Evolutionary conservation across 179 eudicot species (phyloP).

Genomic region (Vitellaria paradoxa): DNA sequence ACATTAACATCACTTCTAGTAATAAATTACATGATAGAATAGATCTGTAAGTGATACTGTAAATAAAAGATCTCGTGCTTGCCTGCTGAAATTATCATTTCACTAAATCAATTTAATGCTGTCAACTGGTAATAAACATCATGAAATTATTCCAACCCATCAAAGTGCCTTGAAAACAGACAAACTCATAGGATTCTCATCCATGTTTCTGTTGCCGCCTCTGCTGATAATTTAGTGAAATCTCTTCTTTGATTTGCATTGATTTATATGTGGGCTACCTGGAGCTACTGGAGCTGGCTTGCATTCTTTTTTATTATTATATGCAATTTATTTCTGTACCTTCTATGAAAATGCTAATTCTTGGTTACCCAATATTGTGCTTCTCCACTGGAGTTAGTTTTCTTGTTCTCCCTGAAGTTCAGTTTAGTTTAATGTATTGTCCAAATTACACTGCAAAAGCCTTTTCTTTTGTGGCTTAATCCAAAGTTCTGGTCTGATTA

Average conservation of each 20-base stretch:
- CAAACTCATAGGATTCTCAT: neutral
- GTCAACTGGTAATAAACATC: neutral
- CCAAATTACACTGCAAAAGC: neutral
- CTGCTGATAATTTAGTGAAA: neutral
- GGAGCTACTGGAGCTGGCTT: neutral
- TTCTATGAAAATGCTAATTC: neutral
- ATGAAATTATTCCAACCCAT: neutral
- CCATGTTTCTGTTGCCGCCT: neutral
- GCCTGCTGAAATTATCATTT: constrained; percentile 3
- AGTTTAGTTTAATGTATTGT: neutral
- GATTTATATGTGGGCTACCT: neutral
- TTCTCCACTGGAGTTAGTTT: neutral
- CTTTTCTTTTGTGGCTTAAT: neutral
- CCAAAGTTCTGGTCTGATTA: neutral
- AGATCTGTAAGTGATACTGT: neutral
- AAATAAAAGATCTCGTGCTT: neutral
- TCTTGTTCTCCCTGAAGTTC: neutral
- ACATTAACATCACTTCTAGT: neutral
- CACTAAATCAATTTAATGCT: neutral
- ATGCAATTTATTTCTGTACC: neutral
- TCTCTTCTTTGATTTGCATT: neutral
- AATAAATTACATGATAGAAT: neutral
- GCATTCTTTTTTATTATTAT: neutral
- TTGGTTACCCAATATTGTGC: neutral
- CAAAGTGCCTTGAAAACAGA: neutral